These are phyloP conservation scores for Sarocladium kiliense DNA, from an alignment of 2,329 filamentous ascomycete species.

Conservation along the genomic window DNA sequence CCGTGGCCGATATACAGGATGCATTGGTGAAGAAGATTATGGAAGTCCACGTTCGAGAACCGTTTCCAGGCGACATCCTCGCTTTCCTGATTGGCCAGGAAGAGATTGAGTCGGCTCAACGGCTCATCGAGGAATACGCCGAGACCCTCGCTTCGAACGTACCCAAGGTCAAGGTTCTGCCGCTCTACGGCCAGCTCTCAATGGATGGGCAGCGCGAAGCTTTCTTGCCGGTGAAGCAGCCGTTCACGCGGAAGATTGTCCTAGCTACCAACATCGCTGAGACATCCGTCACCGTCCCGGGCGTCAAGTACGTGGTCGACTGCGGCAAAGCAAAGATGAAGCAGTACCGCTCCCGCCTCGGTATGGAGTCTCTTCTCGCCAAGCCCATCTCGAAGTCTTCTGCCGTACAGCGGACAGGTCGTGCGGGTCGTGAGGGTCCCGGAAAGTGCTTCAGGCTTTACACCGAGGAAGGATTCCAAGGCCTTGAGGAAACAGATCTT, in stretches of 20 bases:
- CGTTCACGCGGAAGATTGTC: conserved; percentile 81
- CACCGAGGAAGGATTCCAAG: conserved; percentile 69
- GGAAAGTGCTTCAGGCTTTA: conserved; percentile 90
- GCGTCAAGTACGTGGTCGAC: conserved; percentile 87
- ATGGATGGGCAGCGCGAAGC: conserved; percentile 82
- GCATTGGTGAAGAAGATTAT: conserved; percentile 77
- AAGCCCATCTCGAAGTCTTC: conserved; percentile 92
- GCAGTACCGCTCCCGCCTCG: conserved; percentile 77
- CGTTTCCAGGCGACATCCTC: conserved; percentile 88
- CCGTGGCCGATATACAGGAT: conserved; percentile 78
- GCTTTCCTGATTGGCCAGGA: conserved; percentile 92
- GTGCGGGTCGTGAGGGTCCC: conserved; percentile 85
- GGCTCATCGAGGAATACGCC: conserved; percentile 75
- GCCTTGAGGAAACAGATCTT: conserved; percentile 66
- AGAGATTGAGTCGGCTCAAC: conserved; percentile 78
- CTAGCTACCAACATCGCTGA: conserved; percentile 98
- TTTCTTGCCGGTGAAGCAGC: conserved; percentile 67
- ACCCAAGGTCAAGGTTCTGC: conserved; percentile 67
- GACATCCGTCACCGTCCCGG: conserved; percentile 92
- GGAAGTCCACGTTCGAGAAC: conserved; percentile 80
- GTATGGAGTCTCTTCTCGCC: conserved; percentile 83
- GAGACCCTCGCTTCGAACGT: conserved; percentile 66
- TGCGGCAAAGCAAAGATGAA: conserved; percentile 93
- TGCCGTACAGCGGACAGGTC: conserved; percentile 83
- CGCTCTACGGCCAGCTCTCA: conserved; percentile 85